These are phyloP conservation scores for Arthroderma sp. DNA, from an alignment of 2,329 filamentous ascomycete genomes.

Conservation along the genomic window DNA sequence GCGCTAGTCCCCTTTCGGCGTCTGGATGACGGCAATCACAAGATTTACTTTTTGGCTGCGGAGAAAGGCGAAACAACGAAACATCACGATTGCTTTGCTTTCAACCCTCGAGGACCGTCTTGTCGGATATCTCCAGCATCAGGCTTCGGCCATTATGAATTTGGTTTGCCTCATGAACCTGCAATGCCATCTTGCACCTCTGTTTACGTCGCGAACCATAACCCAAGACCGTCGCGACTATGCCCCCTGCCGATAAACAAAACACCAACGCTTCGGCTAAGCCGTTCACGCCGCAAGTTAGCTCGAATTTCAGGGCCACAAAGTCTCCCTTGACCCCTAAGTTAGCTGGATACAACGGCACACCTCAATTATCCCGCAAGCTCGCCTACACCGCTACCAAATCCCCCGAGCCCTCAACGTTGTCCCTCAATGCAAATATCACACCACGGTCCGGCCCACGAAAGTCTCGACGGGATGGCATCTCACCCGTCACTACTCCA, in stretches of 20 bases:
- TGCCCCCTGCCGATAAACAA: conserved; percentile 41
- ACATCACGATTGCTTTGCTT: too few species aligned
- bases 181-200: conserved; percentile 37
- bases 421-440: conserved; percentile 50
- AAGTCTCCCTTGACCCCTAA: conserved; percentile 48
- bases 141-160: conserved; percentile 25
- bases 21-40: conserved; percentile 1
- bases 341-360: conserved; percentile 30
- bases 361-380: conserved; percentile 20
- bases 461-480: conserved; percentile 58
- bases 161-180: conserved; percentile 15
- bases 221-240: conserved; percentile 16
- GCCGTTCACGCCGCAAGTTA: conserved; percentile 57
- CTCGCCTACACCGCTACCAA: conserved; percentile 35
- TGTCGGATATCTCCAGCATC: background rate
- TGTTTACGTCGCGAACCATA: conserved; percentile 5
- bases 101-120: too few species aligned
- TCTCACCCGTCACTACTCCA: conserved; percentile 48
- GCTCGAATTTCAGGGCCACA: conserved; percentile 42
- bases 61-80: too few species aligned
- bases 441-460: conserved; percentile 68
- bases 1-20: conserved; percentile 6
- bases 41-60: background rate
- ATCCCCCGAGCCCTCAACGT: conserved; percentile 21
- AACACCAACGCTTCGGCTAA: conserved; percentile 37